A percentile compares a stretch with the other conserved stretches of the same genome.
Evolutionary conservation across 31 red algal genomes (phyloP).

Genomic region (Odonthalia washingtoniensis): DNA sequence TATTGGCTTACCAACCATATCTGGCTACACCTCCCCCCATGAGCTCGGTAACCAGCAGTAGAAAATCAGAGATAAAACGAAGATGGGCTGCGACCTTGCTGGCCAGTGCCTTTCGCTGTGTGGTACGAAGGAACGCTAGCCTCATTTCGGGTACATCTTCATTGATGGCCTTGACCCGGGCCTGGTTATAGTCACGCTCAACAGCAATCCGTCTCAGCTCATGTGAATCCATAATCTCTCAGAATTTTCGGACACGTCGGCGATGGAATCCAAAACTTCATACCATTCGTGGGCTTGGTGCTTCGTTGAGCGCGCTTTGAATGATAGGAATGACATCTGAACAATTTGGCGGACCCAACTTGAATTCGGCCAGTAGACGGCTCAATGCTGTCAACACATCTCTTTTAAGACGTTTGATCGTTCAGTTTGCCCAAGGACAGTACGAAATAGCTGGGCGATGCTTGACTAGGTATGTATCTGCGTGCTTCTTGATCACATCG

Average conservation of each 20-base stretch:
- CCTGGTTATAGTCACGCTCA: not conserved
- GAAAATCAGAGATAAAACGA: no score
- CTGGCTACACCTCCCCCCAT: no score
- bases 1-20: no score
- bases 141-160: slow-evolving; percentile 1
- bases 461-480: not conserved
- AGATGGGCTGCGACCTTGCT: no score
- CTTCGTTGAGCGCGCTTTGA: slow-evolving; percentile 10
- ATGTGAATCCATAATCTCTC: not conserved
- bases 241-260: not conserved
- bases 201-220: not conserved
- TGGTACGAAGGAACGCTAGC: no score
- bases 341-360: slow-evolving; percentile 22
- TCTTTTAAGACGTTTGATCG: slow-evolving; percentile 13
- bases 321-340: not conserved
- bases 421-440: slow-evolving; percentile 37
- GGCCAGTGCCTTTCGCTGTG: no score
- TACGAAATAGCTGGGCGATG: slow-evolving; percentile 22
- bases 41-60: no score
- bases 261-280: not conserved
- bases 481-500: not conserved
- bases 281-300: not conserved
- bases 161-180: not conserved
- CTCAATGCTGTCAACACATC: not conserved
- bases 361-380: not conserved